Base-by-base conservation (phyloP, 2,329 filamentous ascomycete species). In the Nemania sp. region DNA sequence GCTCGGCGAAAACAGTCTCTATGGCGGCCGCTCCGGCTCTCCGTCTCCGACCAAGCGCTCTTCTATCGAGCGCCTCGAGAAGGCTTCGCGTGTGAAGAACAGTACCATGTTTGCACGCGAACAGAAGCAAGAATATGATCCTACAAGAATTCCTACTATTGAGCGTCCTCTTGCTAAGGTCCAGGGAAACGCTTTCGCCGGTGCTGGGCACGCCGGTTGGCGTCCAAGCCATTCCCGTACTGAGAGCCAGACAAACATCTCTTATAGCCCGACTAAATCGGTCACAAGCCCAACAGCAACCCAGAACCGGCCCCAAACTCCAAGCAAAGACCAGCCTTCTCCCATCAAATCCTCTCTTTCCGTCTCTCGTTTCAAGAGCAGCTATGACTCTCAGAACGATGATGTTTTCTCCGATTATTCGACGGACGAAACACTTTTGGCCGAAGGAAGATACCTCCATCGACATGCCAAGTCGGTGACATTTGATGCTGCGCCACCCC, bases 391-490 rank as follows among this genome's bases (percentile, higher is more conserved):
- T 7, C 84, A 90, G 57, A 84, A 75, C 46, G 82, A 82, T 22
- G 81, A 84, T 19, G 89, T 86, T 82, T 85, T 86, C 15, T 83
- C 84, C 4, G 86, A 89, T 36, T 80, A 82, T 15, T 78, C 80
- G 2, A 75, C 80, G 34, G 77, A 81, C 31, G 82, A 86, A 36
- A 77, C 77, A 37, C 74, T 85, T 46, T 75, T 87, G 14, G 82
- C 84, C 30, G 82, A 82, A 6, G 86, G 88, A 49, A 84, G 83
- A 61, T 81, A 80, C 11, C 79, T 91, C 36, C 88, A 91, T 68
- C 88, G 91, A 49, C 90, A 96, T 73, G 86, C 91, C 42, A 99
- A 99, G 79, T 97, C 92, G 66, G 94, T 99, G 54, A 99, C 93
- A 0, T 99, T 99, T 69, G 91, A 97, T 73, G 89, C 88, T 31